Evolutionary conservation across 108 stramenopile genomes (phyloP), one percentile per base, ranked within the genome.

Genomic region (Chaetoceros tenuissimus): DNA sequence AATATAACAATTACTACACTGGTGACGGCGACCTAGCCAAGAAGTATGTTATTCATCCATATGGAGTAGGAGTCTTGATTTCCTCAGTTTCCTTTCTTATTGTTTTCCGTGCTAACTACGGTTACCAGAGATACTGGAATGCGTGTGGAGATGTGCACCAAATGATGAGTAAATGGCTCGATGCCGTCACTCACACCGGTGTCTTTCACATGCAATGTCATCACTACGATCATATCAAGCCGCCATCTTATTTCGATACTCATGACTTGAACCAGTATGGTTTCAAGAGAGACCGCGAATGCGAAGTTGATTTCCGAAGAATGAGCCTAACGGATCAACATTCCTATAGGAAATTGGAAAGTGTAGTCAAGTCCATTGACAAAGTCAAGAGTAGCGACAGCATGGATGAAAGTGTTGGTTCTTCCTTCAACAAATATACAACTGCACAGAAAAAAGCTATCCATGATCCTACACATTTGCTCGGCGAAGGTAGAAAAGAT

Each of bases 131-230:
- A 0, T 89, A 85, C 31, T 84, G 82, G 84, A 84, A 89, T 59
- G 87, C 79, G 0, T 71, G 63, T 20, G 29, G 60, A 16, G 53
- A 56, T 3, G 67, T 74, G 21, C 63, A 80, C 58, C 63, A 67
- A 1, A 66, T 83, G 64, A 81, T 82, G 82, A 52, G 52, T 52
- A 89, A 89, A 64, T 89, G 80, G 72, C 66, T 83, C 71, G 87
- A 89, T 59, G 75, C 80, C 24, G 58, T 74, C 20, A 57, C 65
- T 2, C 75, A 76, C 45, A 53, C 76, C 31, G 71, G 46, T 5
- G 50, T 58, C 25, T 89, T 79, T 67, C 84, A 85, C 67, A 48
- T 81, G 69, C 87, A 85, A 63, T 63, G 63, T 30, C 62, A 72
- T 2, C 78, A 75, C 28, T 78, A 75, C 50, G 51, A 62, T 1